Evolutionary conservation across 805 yeast species (phyloP), one percentile per base, ranked within the genome.

Genomic region (Torulaspora maleeae): DNA sequence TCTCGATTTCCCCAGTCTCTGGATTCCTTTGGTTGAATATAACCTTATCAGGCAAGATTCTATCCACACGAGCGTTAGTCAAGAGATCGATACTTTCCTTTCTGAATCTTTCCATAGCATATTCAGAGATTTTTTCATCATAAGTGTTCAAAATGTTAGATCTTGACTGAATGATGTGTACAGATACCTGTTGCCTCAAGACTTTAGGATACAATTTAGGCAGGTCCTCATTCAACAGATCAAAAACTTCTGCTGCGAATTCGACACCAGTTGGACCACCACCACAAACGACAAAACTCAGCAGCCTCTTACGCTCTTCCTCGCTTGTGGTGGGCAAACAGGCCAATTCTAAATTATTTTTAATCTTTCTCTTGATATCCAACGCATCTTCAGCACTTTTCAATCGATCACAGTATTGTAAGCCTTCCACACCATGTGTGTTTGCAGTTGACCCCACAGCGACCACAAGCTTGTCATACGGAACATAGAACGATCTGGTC

Each of bases 231-330:
- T 80, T 80, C 59, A 82, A 67, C 54, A 82, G 61, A 56, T 82
- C 88, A 53, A 70, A 80, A 24, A 82, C 75, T 63, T 82, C 88
- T 27, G 87, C 85, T 25, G 88, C 87, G 55, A 81, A 75, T 59
- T 81, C 87, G 28, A 79, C 84, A 54, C 87, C 87, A 1, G 87
- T 81, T 44, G 87, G 86, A 36, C 87, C 87, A 49, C 86, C 87
- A 50, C 87, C 87, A 61, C 86, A 80, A 27, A 81, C 76, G 11
- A 80, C 85, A 61, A 81, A 80, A 42, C 81, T 75, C 38, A 82
- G 68, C 48, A 82, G 61, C 47, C 73, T 74, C 55, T 77, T 78
- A 52, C 86, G 75, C 56, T 81, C 85, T 36, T 73, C 82, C 51
- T 78, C 82, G 1, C 80, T 50, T 0, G 84, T 79, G 0, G 85